Evolutionary conservation across 148 eudicot genomes (phyloP), one percentile per base, ranked within the genome.

Genomic region (Rhododendron mucronatum): DNA sequence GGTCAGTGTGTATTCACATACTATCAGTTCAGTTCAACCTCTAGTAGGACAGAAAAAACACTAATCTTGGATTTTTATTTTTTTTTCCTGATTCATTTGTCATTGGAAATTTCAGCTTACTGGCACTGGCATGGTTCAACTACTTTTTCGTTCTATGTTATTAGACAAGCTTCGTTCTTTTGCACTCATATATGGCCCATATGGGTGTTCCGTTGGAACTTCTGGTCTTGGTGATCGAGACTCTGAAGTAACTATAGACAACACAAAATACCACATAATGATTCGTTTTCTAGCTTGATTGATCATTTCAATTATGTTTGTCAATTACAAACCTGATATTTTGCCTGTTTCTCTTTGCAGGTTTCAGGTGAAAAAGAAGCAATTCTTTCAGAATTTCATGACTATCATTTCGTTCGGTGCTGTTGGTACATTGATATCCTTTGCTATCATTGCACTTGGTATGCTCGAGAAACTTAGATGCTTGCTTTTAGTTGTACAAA

Each of bases 321-420:
- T 18, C 9, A 21, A 41, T 35, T 57, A 5, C 8, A 44, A 50
- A 76, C 71, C 12, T 86, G 78, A 53, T 67, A 1, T 30, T 16
- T 78, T 74, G 28, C 47, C 74, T 20, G 13, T 75, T 86, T 63
- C 14, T 53, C 76, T 81, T 69, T 85, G 37, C 92, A 94, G 96
- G 82, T 94, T 94, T 87, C 93, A 94, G 89, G 94, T 94, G 35
- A 92, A 91, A 78, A 94, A 92, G 92, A 93, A 93, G 89, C 93
- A 89, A 65, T 92, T 94, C 78, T 94, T 94, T 84, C 89, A 84
- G 84, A 94, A 94, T 88, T 92, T 94, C 57, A 78, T 87, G 35
- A 91, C 91, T 23, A 92, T 94, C 82, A 91, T 78, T 53, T 69
- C 89, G 77, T 91, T 92, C 89, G 96, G 96, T 75, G 94, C 90